Percentiles rank a stretch among this genome's conserved stretches.
Evolutionary conservation across 805 yeast genomes (phyloP).

Genomic region (Yamadazyma takamatsuzukensis): DNA sequence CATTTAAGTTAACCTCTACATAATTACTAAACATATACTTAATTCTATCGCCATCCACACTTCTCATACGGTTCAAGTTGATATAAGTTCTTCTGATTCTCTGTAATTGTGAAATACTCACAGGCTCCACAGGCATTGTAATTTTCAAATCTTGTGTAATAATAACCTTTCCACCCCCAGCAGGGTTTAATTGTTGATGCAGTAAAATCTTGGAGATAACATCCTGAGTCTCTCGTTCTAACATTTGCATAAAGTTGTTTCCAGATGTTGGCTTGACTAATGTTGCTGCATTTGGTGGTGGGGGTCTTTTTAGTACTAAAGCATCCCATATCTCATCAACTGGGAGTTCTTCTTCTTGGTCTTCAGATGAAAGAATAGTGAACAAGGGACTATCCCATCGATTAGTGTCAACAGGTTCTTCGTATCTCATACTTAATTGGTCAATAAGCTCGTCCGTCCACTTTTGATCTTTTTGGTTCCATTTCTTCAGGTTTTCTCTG

Average conservation of each 20-base stretch:
- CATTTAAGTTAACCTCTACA: slow-evolving; percentile 57
- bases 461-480: slow-evolving; percentile 48
- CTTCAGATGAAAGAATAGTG: slow-evolving; percentile 55
- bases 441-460: slow-evolving; percentile 69
- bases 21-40: slow-evolving; percentile 74
- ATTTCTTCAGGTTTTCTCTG: slow-evolving; percentile 52
- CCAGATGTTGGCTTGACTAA: slow-evolving; percentile 75
- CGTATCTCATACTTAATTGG: slow-evolving; percentile 79
- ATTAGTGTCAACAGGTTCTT: slow-evolving; percentile 82
- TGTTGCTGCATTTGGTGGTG: slow-evolving; percentile 84
- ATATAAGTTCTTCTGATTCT: slow-evolving; percentile 80
- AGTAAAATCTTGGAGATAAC: slow-evolving; percentile 63
- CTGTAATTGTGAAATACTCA: slow-evolving; percentile 75
- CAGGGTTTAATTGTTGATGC: slow-evolving; percentile 49
- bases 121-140: slow-evolving; percentile 58
- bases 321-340: slow-evolving; percentile 66
- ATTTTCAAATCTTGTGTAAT: slow-evolving; percentile 45
- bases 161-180: slow-evolving; percentile 51
- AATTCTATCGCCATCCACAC: slow-evolving; percentile 66
- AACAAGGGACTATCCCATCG: slow-evolving; percentile 95
- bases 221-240: slow-evolving; percentile 67
- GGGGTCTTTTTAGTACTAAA: slow-evolving; percentile 55
- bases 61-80: slow-evolving; percentile 74
- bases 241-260: slow-evolving; percentile 69
- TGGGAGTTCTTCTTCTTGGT: slow-evolving; percentile 49